Conservation (phyloP, 1,139 yeast species). For the Entelexis sorbosivorans region DNA sequence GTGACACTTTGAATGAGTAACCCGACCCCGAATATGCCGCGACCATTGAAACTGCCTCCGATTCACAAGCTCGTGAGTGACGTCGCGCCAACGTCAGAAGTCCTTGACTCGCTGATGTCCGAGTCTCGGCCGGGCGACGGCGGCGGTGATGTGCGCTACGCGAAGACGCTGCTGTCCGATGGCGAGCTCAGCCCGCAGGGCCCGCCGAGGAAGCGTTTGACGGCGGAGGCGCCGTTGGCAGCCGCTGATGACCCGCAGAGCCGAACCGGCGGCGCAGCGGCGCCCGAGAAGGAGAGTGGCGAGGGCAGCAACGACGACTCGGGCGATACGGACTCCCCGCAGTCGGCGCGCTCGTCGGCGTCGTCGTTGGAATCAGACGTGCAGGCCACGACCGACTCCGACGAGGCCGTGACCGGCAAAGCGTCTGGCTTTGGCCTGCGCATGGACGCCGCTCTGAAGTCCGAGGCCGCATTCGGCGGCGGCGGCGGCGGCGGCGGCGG, state of each 20-base stretch:
- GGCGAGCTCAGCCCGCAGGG: background rate
- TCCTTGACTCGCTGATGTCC: constrained; percentile 11
- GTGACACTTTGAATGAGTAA: background rate
- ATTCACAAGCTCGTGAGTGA: constrained; percentile 23
- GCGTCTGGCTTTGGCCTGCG: background rate
- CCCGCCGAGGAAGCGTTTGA: background rate
- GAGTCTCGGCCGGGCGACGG: background rate
- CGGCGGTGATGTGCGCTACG: background rate
- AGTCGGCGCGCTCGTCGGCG: background rate
- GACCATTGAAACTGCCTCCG: constrained; percentile 18
- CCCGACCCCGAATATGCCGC: background rate
- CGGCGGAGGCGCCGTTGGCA: background rate
- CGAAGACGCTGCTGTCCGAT: background rate
- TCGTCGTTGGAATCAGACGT: background rate
- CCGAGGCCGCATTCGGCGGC: no score
- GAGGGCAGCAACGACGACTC: background rate
- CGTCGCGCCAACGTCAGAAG: constrained; percentile 18
- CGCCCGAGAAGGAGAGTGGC: no score
- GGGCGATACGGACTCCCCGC: background rate
- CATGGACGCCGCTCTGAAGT: background rate
- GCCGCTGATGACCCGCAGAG: no score
- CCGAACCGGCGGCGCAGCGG: no score
- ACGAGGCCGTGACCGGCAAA: background rate
- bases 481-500: background rate
- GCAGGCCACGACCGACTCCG: background rate